Evolutionary conservation across 768 basidiomycete species (phyloP).

Genomic region (Myochromella boudieri): DNA sequence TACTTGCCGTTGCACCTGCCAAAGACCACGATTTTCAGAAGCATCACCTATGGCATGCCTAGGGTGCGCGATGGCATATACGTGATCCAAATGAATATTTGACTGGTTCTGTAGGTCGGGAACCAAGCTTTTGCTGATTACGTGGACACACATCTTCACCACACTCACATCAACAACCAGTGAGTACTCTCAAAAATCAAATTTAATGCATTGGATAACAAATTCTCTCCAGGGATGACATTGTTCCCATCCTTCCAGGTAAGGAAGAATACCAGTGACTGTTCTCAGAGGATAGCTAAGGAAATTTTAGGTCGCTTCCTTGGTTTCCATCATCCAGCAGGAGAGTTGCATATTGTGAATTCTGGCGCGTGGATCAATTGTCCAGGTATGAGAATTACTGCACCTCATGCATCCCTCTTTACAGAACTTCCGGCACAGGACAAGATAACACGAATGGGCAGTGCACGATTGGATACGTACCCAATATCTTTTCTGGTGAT

Average conservation of each 20-base stretch:
- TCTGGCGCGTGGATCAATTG: conserved; percentile 18
- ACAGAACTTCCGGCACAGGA: conserved; percentile 4
- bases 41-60: conserved; percentile 19
- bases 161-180: conserved; percentile 52
- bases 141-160: conserved; percentile 38
- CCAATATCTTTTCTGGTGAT: conserved; percentile 16
- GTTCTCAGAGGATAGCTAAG: too few relatives aligned
- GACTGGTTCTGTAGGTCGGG: conserved; percentile 34
- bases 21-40: conserved; percentile 12
- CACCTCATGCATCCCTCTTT: neutral
- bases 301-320: conserved; percentile 25
- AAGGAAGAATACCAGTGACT: conserved; percentile 16
- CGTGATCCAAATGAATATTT: neutral
- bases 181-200: conserved; percentile 8
- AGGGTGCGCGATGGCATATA: conserved; percentile 13
- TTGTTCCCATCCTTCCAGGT: conserved; percentile 31
- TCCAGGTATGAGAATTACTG: conserved; percentile 10
- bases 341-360: conserved; percentile 25
- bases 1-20: conserved; percentile 41
- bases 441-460: conserved; percentile 20
- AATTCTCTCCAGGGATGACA: conserved; percentile 21
- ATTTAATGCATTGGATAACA: neutral
- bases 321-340: conserved; percentile 36
- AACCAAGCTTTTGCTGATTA: conserved; percentile 56
- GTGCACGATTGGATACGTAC: conserved; percentile 20